Conservation (phyloP, 352 stramenopile genomes). For the Globisporangium okanoganense region DNA sequence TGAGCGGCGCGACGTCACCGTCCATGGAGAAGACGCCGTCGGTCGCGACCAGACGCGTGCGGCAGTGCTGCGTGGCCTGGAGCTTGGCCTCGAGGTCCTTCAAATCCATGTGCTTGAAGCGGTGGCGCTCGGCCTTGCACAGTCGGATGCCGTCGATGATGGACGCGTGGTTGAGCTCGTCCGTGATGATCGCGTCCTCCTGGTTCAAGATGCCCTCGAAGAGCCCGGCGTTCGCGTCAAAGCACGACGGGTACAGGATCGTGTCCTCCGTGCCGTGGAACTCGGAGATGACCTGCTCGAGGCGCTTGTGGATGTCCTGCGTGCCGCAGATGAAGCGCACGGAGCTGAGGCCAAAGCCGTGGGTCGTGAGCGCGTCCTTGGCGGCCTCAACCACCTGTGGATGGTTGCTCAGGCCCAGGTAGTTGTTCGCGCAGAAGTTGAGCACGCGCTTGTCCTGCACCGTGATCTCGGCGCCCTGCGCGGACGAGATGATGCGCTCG, state of each 20-base stretch:
- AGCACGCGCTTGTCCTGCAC: slow-evolving; percentile 78
- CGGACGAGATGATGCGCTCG: slow-evolving; percentile 89
- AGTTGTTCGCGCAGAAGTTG: slow-evolving; percentile 96
- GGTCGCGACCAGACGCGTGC: slow-evolving; percentile 89
- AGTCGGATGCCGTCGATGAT: slow-evolving; percentile 95
- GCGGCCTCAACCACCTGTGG: slow-evolving; percentile 81
- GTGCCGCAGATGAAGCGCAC: slow-evolving; percentile 95
- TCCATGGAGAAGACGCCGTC: slow-evolving; percentile 97
- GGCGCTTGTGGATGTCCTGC: slow-evolving; percentile 92
- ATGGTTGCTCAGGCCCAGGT: slow-evolving; percentile 91
- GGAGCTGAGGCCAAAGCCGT: slow-evolving; percentile 89
- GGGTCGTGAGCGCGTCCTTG: slow-evolving; percentile 73
- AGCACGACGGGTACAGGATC: slow-evolving; percentile 93
- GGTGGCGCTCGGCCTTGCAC: slow-evolving; percentile 91
- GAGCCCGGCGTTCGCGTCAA: slow-evolving; percentile 92
- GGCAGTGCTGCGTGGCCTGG: slow-evolving; percentile 86
- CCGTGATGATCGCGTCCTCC: slow-evolving; percentile 92
- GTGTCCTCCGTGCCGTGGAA: slow-evolving; percentile 94
- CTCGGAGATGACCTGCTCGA: slow-evolving; percentile 86
- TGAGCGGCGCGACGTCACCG: slow-evolving; percentile 89
- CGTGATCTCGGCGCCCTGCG: slow-evolving; percentile 75
- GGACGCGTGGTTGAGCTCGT: slow-evolving; percentile 92
- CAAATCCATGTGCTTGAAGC: slow-evolving; percentile 94
- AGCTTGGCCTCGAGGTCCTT: slow-evolving; percentile 88
- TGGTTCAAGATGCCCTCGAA: slow-evolving; percentile 87